phyloP scores from a whole-genome alignment of 1,139 yeast species.

The Yamadazyma friedrichii region DNA sequence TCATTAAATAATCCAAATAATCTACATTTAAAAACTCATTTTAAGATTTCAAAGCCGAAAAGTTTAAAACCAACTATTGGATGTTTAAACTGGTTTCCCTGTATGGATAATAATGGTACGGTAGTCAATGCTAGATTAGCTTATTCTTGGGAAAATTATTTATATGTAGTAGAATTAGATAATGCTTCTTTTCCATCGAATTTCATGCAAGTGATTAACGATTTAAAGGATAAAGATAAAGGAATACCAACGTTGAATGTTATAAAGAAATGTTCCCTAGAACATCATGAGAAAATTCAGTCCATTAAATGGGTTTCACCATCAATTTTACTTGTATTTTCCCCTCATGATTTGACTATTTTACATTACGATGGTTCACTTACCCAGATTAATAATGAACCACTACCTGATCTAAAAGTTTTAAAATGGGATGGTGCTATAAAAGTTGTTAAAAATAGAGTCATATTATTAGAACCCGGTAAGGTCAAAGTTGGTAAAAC shows the following conservation, averaged over 20 bases:
- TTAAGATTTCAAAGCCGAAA: constrained; percentile 6
- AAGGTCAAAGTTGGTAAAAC: constrained; percentile 48
- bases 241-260: constrained; percentile 39
- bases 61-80: constrained; percentile 33
- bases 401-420: not conserved
- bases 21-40: constrained; percentile 44
- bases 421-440: constrained; percentile 16
- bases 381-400: constrained; percentile 1
- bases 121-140: constrained; percentile 52
- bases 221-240: constrained; percentile 40
- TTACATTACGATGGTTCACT: constrained; percentile 1
- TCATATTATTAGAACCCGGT: constrained; percentile 9
- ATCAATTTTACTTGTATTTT: constrained; percentile 44
- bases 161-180: constrained; percentile 55
- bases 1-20: constrained; percentile 41
- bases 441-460: constrained; percentile 26
- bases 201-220: constrained; percentile 27
- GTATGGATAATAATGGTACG: constrained; percentile 25
- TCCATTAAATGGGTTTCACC: constrained; percentile 61
- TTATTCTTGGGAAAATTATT: constrained; percentile 61
- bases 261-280: constrained; percentile 40
- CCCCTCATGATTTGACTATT: constrained; percentile 6
- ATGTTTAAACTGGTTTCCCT: constrained; percentile 59
- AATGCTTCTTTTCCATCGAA: constrained; percentile 29
- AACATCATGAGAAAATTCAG: constrained; percentile 44